A percentile compares a stretch with the other conserved stretches of the same genome.
Conservation (phyloP, 352 stramenopile genomes). For the Phytophthora agathidicida region DNA sequence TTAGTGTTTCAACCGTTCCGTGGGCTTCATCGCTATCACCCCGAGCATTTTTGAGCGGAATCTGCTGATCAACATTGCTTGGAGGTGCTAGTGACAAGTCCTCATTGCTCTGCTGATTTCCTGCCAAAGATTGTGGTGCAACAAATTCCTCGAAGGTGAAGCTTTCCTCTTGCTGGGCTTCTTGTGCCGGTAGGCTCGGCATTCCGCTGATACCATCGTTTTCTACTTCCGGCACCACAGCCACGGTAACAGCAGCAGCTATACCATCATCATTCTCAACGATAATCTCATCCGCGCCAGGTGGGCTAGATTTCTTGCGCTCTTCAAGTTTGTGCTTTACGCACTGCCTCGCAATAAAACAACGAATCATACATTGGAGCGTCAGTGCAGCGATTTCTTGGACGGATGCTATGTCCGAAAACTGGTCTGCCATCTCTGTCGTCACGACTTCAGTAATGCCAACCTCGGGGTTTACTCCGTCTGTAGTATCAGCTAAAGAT, state of each 20-base stretch:
- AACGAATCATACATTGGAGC: slow-evolving; percentile 49
- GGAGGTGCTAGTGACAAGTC: not conserved
- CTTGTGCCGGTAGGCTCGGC: not conserved
- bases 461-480: not conserved
- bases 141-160: not conserved
- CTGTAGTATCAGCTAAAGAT: not conserved
- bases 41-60: not conserved
- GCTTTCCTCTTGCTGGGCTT: not conserved
- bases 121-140: not conserved
- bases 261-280: not conserved
- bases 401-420: not conserved
- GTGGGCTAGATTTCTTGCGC: not conserved
- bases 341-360: slow-evolving; percentile 33
- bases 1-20: not conserved
- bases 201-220: not conserved
- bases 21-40: not conserved
- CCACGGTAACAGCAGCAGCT: not conserved
- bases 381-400: slow-evolving; percentile 28
- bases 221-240: not conserved
- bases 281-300: not conserved
- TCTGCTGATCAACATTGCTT: not conserved
- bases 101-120: slow-evolving; percentile 1
- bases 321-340: slow-evolving; percentile 35
- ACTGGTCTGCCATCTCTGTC: not conserved
- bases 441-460: not conserved